Percentiles rank a stretch among this genome's conserved stretches.
Evolutionary conservation across 148 eudicot species (phyloP).

Genomic region (Chenopodium quinoa): DNA sequence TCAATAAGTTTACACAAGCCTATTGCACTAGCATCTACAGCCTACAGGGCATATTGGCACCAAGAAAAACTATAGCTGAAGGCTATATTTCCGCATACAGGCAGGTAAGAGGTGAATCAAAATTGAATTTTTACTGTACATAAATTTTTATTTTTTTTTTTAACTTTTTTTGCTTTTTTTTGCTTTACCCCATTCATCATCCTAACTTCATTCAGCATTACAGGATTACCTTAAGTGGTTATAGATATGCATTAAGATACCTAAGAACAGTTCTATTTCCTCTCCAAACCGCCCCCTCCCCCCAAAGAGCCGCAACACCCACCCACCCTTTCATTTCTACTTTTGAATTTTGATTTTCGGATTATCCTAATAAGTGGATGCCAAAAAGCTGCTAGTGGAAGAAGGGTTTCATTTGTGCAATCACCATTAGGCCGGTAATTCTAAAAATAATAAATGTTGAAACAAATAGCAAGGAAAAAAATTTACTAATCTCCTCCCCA

Average conservation of each 20-base stretch:
- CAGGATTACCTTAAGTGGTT: neutral
- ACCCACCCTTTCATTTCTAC: neutral
- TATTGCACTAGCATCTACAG: constrained; percentile 2
- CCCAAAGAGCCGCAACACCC: neutral
- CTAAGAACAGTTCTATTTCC: neutral
- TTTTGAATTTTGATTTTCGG: neutral
- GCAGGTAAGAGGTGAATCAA: neutral
- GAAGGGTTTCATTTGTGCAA: neutral
- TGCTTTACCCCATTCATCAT: neutral
- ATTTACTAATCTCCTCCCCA: neutral
- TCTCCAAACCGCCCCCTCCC: neutral
- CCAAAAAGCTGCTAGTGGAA: neutral
- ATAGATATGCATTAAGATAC: neutral
- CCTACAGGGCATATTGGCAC: neutral
- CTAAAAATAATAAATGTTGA: neutral
- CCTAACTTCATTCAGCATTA: neutral
- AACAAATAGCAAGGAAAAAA: neutral
- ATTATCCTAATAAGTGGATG: neutral
- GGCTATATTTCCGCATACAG: neutral
- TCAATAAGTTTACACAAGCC: constrained; percentile 3
- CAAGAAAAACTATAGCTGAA: neutral
- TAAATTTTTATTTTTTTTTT: neutral
- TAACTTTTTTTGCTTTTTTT: neutral
- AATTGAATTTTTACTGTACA: neutral
- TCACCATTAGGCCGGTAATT: neutral